A percentile compares a stretch with the other conserved stretches of the same genome.
phyloP scores from a whole-genome alignment of 129 eudicot species.

The Lactuca saligna region DNA sequence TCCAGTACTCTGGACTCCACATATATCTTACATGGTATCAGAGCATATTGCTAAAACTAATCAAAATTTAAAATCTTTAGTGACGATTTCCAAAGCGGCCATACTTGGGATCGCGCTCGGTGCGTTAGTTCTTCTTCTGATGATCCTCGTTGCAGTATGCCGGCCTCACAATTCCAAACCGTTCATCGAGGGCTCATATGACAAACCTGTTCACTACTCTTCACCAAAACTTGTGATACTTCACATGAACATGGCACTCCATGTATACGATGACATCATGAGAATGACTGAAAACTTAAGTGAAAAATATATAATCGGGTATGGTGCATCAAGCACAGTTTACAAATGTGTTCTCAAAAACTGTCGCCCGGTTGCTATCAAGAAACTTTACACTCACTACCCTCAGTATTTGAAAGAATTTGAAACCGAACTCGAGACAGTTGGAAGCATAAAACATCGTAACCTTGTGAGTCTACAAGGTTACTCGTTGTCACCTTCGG shows the following conservation, averaged over 20 bases:
- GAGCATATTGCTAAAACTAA: neutral
- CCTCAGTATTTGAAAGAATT: slow-evolving; percentile 81
- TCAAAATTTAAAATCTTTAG: slow-evolving; percentile 28
- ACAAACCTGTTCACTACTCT: slow-evolving; percentile 80
- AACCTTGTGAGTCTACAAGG: slow-evolving; percentile 94
- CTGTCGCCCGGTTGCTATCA: slow-evolving; percentile 90
- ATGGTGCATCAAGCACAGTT: slow-evolving; percentile 96
- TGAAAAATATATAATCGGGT: slow-evolving; percentile 85
- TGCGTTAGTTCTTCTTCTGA: slow-evolving; percentile 73
- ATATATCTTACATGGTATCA: neutral
- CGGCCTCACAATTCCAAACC: slow-evolving; percentile 66
- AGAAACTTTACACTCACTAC: slow-evolving; percentile 75
- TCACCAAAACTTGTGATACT: slow-evolving; percentile 96
- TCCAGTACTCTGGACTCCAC: neutral
- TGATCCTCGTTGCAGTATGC: slow-evolving; percentile 84
- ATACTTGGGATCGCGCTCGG: slow-evolving; percentile 91
- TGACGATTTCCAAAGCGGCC: slow-evolving; percentile 73
- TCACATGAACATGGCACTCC: slow-evolving; percentile 98
- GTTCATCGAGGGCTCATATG: slow-evolving; percentile 56
- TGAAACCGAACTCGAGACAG: slow-evolving; percentile 89
- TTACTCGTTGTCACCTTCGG: slow-evolving; percentile 87
- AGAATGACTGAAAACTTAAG: slow-evolving; percentile 95
- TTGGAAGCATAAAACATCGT: slow-evolving; percentile 93
- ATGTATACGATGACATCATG: slow-evolving; percentile 96
- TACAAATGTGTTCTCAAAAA: slow-evolving; percentile 95